Percentiles rank a stretch among this genome's conserved stretches.
phyloP scores from a whole-genome alignment of 1,139 yeast genomes.

The Pichia sp. region DNA sequence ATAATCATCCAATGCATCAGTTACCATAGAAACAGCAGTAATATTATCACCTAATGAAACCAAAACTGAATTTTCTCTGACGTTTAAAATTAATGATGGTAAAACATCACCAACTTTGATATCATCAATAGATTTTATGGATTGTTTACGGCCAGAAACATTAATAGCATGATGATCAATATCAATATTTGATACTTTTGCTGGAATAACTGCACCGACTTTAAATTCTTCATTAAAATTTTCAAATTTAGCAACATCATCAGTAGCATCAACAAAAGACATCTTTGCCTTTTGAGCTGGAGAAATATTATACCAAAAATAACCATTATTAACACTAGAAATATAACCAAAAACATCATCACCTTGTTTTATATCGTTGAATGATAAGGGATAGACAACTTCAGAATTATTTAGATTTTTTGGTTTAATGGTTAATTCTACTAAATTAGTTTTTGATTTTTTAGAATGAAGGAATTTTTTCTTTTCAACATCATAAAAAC shows the following conservation, averaged over 20 bases:
- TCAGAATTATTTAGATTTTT: slow-evolving; percentile 32
- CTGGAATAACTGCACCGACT: slow-evolving; percentile 63
- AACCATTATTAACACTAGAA: slow-evolving; percentile 39
- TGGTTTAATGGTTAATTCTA: slow-evolving; percentile 60
- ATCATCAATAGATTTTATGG: slow-evolving; percentile 42
- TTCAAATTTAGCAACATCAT: slow-evolving; percentile 45
- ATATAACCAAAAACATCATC: slow-evolving; percentile 44
- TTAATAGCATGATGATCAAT: slow-evolving; percentile 44
- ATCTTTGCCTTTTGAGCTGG: slow-evolving; percentile 66
- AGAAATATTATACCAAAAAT: slow-evolving; percentile 62
- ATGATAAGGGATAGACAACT: slow-evolving; percentile 30
- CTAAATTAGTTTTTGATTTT: slow-evolving; percentile 48
- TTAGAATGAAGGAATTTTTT: slow-evolving; percentile 70
- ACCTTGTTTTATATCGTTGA: slow-evolving; percentile 40
- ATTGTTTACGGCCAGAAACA: slow-evolving; percentile 45
- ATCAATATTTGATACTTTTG: slow-evolving; percentile 51
- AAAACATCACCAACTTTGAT: slow-evolving; percentile 51
- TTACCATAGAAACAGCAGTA: slow-evolving; percentile 61
- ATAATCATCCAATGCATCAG: slow-evolving; percentile 77
- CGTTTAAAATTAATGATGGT: slow-evolving; percentile 62
- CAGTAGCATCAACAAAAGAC: slow-evolving; percentile 58
- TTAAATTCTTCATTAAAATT: slow-evolving; percentile 55
- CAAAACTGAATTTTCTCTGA: slow-evolving; percentile 56
- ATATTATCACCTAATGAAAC: slow-evolving; percentile 61
- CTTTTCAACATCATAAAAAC: slow-evolving; percentile 68